A percentile compares a stretch with the other conserved stretches of the same genome.
Evolutionary conservation across 805 yeast genomes (phyloP).

Genomic region (Lipomyces lipofer): DNA sequence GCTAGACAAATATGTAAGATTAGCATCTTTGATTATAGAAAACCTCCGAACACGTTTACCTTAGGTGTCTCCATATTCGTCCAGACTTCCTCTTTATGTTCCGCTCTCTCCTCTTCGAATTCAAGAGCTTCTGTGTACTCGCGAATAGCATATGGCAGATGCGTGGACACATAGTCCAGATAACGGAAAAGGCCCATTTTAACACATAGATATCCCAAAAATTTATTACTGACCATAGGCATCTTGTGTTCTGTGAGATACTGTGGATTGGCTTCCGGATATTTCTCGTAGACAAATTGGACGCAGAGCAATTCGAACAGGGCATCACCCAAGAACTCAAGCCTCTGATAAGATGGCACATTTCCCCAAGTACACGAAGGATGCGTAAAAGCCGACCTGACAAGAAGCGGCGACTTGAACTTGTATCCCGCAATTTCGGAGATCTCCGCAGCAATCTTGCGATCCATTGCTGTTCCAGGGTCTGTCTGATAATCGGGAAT

Average conservation of each 20-base stretch:
- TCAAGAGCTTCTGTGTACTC: slow-evolving; percentile 10
- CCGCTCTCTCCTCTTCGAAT: background rate
- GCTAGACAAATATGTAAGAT: no score
- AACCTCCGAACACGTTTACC: no score
- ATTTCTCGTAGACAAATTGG: slow-evolving; percentile 4
- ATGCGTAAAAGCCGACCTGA: slow-evolving; percentile 10
- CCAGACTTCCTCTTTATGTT: slow-evolving; percentile 5
- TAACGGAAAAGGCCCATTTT: slow-evolving; percentile 4
- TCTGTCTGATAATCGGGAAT: background rate
- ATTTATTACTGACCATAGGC: slow-evolving; percentile 9
- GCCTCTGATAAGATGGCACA: slow-evolving; percentile 8
- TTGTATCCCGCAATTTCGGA: slow-evolving; percentile 5
- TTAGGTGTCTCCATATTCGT: slow-evolving; percentile 10
- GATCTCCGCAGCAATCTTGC: background rate
- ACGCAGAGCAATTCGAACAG: slow-evolving; percentile 7
- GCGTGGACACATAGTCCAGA: slow-evolving; percentile 5
- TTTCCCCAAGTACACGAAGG: background rate
- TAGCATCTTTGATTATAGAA: no score
- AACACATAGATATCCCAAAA: slow-evolving; percentile 7
- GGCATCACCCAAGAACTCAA: slow-evolving; percentile 17
- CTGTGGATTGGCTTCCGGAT: slow-evolving; percentile 5
- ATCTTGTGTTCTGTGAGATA: slow-evolving; percentile 11
- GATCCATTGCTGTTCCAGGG: background rate
- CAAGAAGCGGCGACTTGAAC: slow-evolving; percentile 1
- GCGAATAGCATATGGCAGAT: background rate